Evolutionary conservation across 805 yeast genomes (phyloP).

Genomic region (Candida nitratophila): DNA sequence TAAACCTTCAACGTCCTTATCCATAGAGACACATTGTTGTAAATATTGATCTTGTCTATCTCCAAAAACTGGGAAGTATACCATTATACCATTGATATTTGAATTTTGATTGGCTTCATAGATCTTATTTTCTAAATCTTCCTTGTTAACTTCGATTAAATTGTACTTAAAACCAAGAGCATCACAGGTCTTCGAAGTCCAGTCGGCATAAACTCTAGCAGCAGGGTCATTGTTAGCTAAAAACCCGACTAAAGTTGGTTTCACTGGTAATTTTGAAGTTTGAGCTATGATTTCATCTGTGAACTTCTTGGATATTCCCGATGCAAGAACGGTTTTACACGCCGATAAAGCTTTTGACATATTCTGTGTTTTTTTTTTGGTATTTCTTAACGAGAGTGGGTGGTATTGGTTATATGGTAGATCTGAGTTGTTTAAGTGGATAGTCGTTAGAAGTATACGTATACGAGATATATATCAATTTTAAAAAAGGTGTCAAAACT

Average conservation of each 20-base stretch:
- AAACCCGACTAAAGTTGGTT: constrained; percentile 83
- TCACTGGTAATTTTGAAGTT: constrained; percentile 40
- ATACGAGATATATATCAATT: too few species aligned
- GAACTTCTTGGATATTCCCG: constrained; percentile 78
- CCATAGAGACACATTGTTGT: constrained; percentile 86
- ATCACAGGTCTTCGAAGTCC: constrained; percentile 90
- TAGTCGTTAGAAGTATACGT: too few species aligned
- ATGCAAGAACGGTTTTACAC: constrained; percentile 76
- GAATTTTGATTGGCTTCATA: constrained; percentile 76
- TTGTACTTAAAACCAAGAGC: constrained; percentile 83
- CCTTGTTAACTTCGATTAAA: constrained; percentile 63
- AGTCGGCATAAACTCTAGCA: constrained; percentile 87
- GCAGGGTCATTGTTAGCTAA: constrained; percentile 93
- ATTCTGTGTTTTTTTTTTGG: not conserved
- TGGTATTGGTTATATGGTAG: too few species aligned
- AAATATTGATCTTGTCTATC: constrained; percentile 91
- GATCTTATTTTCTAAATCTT: constrained; percentile 76
- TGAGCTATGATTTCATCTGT: constrained; percentile 61
- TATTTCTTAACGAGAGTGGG: not conserved
- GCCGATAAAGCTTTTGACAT: not conserved
- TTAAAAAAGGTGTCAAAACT: too few species aligned
- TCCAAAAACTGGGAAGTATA: constrained; percentile 95
- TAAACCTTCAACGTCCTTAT: constrained; percentile 94
- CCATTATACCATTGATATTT: constrained; percentile 84
- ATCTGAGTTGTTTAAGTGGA: too few species aligned